Base-by-base conservation (phyloP, 305 asterid species). In the Fraxinus xanthoxyloides region DNA sequence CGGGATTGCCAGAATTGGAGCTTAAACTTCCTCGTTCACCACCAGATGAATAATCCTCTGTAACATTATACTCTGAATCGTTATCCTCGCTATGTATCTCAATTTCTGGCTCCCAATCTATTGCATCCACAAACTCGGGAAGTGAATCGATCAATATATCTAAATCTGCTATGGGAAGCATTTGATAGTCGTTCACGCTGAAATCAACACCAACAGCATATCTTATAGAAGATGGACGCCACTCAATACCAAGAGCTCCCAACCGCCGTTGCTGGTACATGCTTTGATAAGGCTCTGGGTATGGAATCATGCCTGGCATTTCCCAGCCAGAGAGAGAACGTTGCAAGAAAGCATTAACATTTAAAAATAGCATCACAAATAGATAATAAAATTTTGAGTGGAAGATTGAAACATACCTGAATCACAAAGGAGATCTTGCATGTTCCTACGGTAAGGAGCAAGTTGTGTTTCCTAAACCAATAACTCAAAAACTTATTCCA, bases 351-450 rank as follows among this genome's bases (percentile, higher is more conserved):
- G 13, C 7, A 43, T 51, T 8, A 61, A 21, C 10, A 5, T 73
- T 34, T 56, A 81, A 21, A 76, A 30, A 38, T 70, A 46, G 70
- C 34, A 48, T 19, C 46, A 54, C 23, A 67, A 13, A 43, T 79
- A 82, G n/a, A 48, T 23, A 35, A 79, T 70, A 43, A 54, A 65
- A 81, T 77, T 74, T 79, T 76, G 59, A 75, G 51, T 72, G 46
- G 40, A 61, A 63, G 75, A 85, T n/a, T 78, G 38, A 21, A 70
- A 82, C 83, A 75, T 84, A 96, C 99, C 97, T 86, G 99, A 90
- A 86, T 96, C 98, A 84, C 99, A 96, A 32, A 96, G 97, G 86
- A 93, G 95, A 90, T 96, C 99, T 90, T 96, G 99, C 95, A 93
- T 91, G 85, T 96, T 96, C 89, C 99, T 92, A 81, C 95, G 89